Evolutionary conservation across 176 grass and related monocot species (phyloP).

Genomic region (Triticum timopheevii): DNA sequence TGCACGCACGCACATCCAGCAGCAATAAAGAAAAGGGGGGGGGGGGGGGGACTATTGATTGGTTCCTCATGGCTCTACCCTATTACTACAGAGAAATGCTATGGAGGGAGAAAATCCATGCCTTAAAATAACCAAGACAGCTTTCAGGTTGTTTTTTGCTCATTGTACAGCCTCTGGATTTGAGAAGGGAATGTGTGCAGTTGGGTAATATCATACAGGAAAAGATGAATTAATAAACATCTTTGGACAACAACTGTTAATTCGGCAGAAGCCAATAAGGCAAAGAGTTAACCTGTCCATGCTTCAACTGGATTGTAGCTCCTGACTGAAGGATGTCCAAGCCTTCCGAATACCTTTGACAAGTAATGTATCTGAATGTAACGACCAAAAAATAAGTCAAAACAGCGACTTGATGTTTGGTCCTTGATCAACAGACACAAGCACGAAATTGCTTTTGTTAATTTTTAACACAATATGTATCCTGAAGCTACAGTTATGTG

Average conservation of each 20-base stretch:
- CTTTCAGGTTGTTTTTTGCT: neutral
- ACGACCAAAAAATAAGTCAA: slow-evolving; percentile 25
- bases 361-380: slow-evolving; percentile 70
- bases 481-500: slow-evolving; percentile 7
- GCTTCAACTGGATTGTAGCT: slow-evolving; percentile 82
- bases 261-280: slow-evolving; percentile 2
- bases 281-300: slow-evolving; percentile 70
- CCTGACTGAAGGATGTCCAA: slow-evolving; percentile 90
- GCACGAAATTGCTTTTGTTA: neutral
- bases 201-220: neutral
- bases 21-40: neutral
- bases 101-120: neutral
- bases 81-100: neutral
- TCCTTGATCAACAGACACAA: neutral
- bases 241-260: neutral
- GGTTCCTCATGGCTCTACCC: neutral
- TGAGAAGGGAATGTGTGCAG: slow-evolving; percentile 5
- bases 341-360: slow-evolving; percentile 73
- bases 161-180: neutral
- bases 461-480: neutral
- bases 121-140: slow-evolving; percentile 3
- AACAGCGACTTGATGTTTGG: slow-evolving; percentile 13
- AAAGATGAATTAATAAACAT: slow-evolving; percentile 5
- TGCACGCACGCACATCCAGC: neutral
- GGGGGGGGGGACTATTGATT: neutral